Base-by-base conservation (phyloP, 176 grass and related monocot genomes). In the Carex littledalei region DNA sequence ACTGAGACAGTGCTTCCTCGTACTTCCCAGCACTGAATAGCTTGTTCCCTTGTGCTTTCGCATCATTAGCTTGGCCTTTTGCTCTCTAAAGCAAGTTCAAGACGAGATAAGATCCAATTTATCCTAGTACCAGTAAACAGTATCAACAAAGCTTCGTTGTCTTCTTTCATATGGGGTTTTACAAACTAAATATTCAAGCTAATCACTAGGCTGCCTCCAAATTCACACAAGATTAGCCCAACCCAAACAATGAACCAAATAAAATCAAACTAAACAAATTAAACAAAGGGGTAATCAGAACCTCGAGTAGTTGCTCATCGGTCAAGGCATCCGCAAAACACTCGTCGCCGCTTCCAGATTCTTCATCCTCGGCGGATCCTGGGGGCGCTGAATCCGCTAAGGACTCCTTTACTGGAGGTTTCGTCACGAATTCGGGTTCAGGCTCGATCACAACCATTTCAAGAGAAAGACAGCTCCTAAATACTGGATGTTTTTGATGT, bases 231-330 rank as follows among this genome's bases (percentile, higher is more conserved):
- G 16, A 53, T 8, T 66, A 80, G 54, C 81, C 64, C 1, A 0
- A 43, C 8, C 56, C 15, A 67, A 62, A 41, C 53, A 84, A 64
- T 3, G 9, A 58, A 29, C 21, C 1, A 60, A 24, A 60, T 18
- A 54, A 11, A 64, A 9, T 3, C 75, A 24, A 45, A 22, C 4
- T 79, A 43, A 62, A 49, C 10, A 56, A 59, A 68, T 74, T 45
- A 9, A 74, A 68, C 5, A 88, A 26, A 81, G 6, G 50, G 16
- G 7, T 18, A 63, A 34, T 75, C 41, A 17, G 73, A 98, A 98
- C 95, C 95, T 93, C 92, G n/a, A 78, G 86, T 58, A 98, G 78
- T 85, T 98, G 95, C 63, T 98, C 95, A 39, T 94, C 92, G 32
- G 95, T 94, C 67, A 98, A 88, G 12, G 92, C 92, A 87, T 94